These are phyloP conservation scores for Colletotrichum sp. DNA, from an alignment of 2,329 filamentous ascomycete species.

Conservation along the genomic window DNA sequence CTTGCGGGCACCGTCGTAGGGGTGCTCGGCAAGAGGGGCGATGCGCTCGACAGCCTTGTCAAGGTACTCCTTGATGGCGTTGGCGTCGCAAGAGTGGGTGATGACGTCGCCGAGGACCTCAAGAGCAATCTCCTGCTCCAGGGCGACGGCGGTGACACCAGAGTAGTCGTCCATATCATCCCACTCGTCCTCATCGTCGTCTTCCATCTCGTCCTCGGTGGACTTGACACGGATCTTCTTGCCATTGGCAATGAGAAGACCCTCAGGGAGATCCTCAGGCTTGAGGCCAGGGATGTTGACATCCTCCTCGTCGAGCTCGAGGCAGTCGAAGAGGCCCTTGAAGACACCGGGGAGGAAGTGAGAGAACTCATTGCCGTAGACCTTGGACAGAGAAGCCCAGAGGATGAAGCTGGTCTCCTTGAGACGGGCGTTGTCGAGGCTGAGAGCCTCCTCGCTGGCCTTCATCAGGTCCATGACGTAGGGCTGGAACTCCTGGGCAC, in stretches of 20 bases:
- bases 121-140: conserved; percentile 97
- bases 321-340: conserved; percentile 80
- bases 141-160: conserved; percentile 85
- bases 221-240: conserved; percentile 83
- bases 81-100: conserved; percentile 80
- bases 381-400: conserved; percentile 93
- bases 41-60: conserved; percentile 87
- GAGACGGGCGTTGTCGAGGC: conserved; percentile 86
- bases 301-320: conserved; percentile 90
- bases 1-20: conserved; percentile 92
- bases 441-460: conserved; percentile 88
- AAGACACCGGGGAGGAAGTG: conserved; percentile 81
- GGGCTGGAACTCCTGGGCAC: conserved; percentile 83
- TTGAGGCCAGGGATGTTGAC: conserved; percentile 79
- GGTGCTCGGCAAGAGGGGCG: conserved; percentile 82
- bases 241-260: conserved; percentile 78
- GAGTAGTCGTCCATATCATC: conserved; percentile 85
- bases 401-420: conserved; percentile 97
- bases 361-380: conserved; percentile 85
- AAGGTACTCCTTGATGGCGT: conserved; percentile 77
- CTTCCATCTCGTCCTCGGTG: conserved; percentile 58
- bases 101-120: conserved; percentile 95
- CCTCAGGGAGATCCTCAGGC: conserved; percentile 46
- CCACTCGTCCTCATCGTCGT: conserved; percentile 77
- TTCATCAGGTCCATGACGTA: conserved; percentile 92